These are phyloP conservation scores for Parasitella parasitica DNA, from an alignment of 371 early-diverging fungal species.

Conservation along the genomic window DNA sequence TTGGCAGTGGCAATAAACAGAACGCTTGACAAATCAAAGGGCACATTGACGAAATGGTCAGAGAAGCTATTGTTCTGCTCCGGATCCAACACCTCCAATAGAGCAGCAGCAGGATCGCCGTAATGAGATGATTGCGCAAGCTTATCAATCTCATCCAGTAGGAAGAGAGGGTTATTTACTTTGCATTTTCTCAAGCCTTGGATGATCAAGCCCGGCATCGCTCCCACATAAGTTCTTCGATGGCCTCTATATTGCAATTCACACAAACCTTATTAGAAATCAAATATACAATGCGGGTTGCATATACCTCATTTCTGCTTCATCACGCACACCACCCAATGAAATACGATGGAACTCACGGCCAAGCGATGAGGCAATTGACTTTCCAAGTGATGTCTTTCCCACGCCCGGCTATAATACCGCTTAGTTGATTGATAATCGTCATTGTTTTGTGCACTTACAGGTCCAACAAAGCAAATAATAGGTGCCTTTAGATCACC, in stretches of 20 bases:
- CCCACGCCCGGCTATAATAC: constrained; percentile 70
- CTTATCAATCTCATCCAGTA: constrained; percentile 73
- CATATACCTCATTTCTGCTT: constrained; percentile 74
- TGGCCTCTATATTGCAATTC: constrained; percentile 67
- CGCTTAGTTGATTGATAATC: neutral
- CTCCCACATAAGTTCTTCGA: constrained; percentile 88
- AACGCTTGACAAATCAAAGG: constrained; percentile 83
- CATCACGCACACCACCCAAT: constrained; percentile 87
- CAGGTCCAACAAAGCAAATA: constrained; percentile 77
- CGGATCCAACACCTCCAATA: constrained; percentile 87
- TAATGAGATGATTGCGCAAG: constrained; percentile 63
- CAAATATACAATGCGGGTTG: neutral
- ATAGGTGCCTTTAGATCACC: constrained; percentile 83
- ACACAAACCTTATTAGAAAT: neutral
- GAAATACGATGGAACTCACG: constrained; percentile 83
- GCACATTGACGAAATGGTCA: constrained; percentile 87
- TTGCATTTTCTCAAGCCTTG: constrained; percentile 73
- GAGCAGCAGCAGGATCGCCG: constrained; percentile 83
- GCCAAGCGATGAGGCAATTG: constrained; percentile 79
- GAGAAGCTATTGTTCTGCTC: constrained; percentile 81
- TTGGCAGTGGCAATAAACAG: constrained; percentile 91
- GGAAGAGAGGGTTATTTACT: constrained; percentile 79
- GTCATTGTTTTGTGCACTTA: constrained; percentile 13
- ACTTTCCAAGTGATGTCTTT: constrained; percentile 82
- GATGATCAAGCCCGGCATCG: constrained; percentile 85